Evolutionary conservation across 2,329 filamentous ascomycete genomes (phyloP).

Genomic region (Ilyonectria sp.): DNA sequence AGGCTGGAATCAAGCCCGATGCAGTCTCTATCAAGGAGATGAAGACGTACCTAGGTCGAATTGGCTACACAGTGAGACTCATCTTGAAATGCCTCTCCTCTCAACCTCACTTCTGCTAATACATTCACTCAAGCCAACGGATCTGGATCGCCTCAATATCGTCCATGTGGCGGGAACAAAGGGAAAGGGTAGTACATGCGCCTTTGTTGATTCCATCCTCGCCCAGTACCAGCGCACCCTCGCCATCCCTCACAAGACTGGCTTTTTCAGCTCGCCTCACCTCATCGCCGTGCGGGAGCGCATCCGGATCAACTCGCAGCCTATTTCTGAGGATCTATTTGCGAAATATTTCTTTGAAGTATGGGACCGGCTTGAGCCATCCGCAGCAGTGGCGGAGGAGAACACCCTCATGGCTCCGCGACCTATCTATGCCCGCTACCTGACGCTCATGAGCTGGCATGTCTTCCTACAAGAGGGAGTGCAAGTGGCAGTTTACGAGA

Average conservation of each 20-base stretch:
- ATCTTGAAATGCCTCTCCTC: slow-evolving; percentile 1
- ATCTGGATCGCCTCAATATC: slow-evolving; percentile 74
- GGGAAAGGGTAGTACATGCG: slow-evolving; percentile 82
- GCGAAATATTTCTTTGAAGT: slow-evolving; percentile 78
- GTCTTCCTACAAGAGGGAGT: slow-evolving; percentile 75
- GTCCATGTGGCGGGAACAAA: slow-evolving; percentile 84
- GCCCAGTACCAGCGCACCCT: slow-evolving; percentile 60
- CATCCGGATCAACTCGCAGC: slow-evolving; percentile 73
- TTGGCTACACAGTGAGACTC: slow-evolving; percentile 78
- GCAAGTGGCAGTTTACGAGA: slow-evolving; percentile 76
- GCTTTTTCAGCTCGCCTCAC: slow-evolving; percentile 79
- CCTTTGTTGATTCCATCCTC: slow-evolving; percentile 76
- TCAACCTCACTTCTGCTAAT: slow-evolving; percentile 13
- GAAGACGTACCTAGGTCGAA: slow-evolving; percentile 80
- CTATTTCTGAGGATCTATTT: slow-evolving; percentile 72
- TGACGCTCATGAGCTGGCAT: slow-evolving; percentile 78
- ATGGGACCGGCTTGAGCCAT: slow-evolving; percentile 69
- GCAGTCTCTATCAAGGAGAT: slow-evolving; percentile 82
- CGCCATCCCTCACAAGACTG: slow-evolving; percentile 62
- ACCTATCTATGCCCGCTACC: slow-evolving; percentile 72
- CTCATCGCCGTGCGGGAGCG: slow-evolving; percentile 78
- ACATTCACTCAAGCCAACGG: slow-evolving; percentile 52
- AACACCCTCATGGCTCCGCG: slow-evolving; percentile 57
- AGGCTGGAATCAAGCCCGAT: slow-evolving; percentile 81
- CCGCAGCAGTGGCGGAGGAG: slow-evolving; percentile 49